phyloP scores from a whole-genome alignment of 2,329 filamentous ascomycete genomes.

The Aspergillus flavus region DNA sequence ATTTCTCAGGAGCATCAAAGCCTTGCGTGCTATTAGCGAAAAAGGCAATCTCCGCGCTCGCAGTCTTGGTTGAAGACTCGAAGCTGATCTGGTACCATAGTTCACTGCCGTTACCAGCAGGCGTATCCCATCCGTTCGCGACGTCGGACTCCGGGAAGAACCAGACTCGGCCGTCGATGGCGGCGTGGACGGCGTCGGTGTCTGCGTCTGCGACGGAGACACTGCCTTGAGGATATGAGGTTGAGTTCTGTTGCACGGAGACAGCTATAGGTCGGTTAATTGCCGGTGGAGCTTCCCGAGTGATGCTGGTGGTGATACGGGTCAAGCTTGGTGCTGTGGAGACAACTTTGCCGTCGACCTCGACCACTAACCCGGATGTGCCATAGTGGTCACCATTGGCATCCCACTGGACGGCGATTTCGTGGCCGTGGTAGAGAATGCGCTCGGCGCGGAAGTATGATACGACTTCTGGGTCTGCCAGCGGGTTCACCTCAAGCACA shows the following conservation, averaged over 20 bases:
- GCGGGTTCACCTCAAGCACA: constrained; percentile 45
- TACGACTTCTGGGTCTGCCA: constrained; percentile 33
- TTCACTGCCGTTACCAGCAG: constrained; percentile 20
- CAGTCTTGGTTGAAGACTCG: not conserved
- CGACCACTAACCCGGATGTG: constrained; percentile 12
- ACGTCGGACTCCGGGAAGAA: constrained; percentile 21
- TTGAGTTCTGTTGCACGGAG: constrained; percentile 18
- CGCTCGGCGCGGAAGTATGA: constrained; percentile 47
- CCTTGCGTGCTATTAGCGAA: constrained; percentile 16
- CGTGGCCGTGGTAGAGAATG: constrained; percentile 47
- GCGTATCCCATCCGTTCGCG: constrained; percentile 26
- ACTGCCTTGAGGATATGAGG: constrained; percentile 15
- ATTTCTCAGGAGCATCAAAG: constrained; percentile 17
- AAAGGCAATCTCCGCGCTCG: constrained; percentile 22
- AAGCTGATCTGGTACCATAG: constrained; percentile 25
- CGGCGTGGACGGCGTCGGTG: constrained; percentile 14
- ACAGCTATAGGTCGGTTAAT: constrained; percentile 17
- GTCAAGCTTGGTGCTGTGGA: constrained; percentile 11
- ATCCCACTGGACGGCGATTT: constrained; percentile 48
- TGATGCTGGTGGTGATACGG: constrained; percentile 14
- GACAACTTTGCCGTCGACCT: constrained; percentile 19
- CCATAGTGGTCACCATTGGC: constrained; percentile 17
- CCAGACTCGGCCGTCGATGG: constrained; percentile 24
- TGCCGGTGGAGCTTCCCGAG: constrained; percentile 5
- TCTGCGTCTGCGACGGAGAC: constrained; percentile 19